Conservation (phyloP, 129 eudicot genomes). For the Rutidosis leptorrhynchoides region DNA sequence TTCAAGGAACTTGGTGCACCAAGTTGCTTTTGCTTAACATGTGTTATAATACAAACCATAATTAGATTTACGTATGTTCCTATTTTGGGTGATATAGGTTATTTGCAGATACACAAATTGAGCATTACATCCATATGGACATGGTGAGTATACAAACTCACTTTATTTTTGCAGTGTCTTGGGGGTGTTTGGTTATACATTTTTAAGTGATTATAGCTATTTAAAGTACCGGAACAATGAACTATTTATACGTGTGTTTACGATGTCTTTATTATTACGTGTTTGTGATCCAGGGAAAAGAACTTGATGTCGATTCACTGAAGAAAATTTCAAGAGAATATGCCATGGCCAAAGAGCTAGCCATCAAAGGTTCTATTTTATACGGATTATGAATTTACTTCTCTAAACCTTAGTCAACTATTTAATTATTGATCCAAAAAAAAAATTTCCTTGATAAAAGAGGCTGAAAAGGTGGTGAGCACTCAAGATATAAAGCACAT, state of each 20-base stretch:
- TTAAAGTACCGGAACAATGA: neutral
- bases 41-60: constrained; percentile 1
- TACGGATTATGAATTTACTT: neutral
- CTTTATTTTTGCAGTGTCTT: neutral
- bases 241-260: neutral
- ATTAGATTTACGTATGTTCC: constrained; percentile 15
- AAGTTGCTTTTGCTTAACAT: neutral
- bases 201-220: neutral
- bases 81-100: constrained; percentile 40
- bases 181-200: neutral
- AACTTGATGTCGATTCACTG: constrained; percentile 60
- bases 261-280: neutral
- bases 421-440: neutral
- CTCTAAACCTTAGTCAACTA: neutral
- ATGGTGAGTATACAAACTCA: constrained; percentile 42
- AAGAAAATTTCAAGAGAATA: constrained; percentile 60
- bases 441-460: constrained; percentile 27
- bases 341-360: constrained; percentile 60
- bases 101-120: constrained; percentile 55
- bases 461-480: constrained; percentile 53
- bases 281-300: constrained; percentile 47
- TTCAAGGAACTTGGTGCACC: no score
- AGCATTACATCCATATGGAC: constrained; percentile 78
- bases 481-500: constrained; percentile 70
- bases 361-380: constrained; percentile 53